Percentiles rank a stretch among this genome's conserved stretches.
These are phyloP conservation scores for Aquanectria penicillioides DNA, from an alignment of 2,329 filamentous ascomycete genomes.

Conservation along the genomic window DNA sequence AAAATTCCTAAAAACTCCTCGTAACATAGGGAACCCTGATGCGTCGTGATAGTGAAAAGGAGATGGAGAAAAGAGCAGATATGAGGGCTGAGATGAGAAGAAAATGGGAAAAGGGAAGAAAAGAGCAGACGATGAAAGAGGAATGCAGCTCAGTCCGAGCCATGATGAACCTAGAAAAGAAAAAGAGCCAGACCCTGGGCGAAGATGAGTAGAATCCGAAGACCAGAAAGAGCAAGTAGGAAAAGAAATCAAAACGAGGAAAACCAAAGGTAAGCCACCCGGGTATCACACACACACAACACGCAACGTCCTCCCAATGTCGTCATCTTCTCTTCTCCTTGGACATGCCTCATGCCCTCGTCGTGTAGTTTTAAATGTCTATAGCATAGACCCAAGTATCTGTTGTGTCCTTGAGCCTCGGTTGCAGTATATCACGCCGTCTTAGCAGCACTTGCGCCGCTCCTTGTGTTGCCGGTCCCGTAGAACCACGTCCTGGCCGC, in stretches of 20 bases:
- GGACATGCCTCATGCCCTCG: not conserved
- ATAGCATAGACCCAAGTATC: not conserved
- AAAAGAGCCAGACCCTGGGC: conserved; percentile 17
- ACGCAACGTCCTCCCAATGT: conserved; percentile 20
- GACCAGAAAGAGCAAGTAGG: conserved; percentile 21
- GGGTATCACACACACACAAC: conserved; percentile 42
- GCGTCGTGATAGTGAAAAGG: conserved; percentile 21
- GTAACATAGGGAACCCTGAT: conserved; percentile 26
- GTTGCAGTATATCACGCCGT: not conserved
- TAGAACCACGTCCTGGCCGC: conserved; percentile 42
- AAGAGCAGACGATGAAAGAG: conserved; percentile 11
- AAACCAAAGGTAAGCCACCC: conserved; percentile 28
- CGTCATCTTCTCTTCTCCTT: not conserved
- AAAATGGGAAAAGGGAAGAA: conserved; percentile 11
- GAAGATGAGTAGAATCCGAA: conserved; percentile 26
- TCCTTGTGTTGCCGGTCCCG: conserved; percentile 36
- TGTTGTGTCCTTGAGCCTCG: not conserved
- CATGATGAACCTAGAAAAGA: conserved; percentile 6
- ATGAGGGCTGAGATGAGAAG: no score
- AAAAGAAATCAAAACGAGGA: not conserved
- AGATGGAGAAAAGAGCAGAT: conserved; percentile 5
- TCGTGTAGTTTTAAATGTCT: conserved; percentile 4
- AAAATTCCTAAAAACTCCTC: conserved; percentile 37
- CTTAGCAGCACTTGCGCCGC: conserved; percentile 45
- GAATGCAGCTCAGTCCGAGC: not conserved